Conservation (phyloP, 306 rosid genomes). For the Myrica gale region DNA sequence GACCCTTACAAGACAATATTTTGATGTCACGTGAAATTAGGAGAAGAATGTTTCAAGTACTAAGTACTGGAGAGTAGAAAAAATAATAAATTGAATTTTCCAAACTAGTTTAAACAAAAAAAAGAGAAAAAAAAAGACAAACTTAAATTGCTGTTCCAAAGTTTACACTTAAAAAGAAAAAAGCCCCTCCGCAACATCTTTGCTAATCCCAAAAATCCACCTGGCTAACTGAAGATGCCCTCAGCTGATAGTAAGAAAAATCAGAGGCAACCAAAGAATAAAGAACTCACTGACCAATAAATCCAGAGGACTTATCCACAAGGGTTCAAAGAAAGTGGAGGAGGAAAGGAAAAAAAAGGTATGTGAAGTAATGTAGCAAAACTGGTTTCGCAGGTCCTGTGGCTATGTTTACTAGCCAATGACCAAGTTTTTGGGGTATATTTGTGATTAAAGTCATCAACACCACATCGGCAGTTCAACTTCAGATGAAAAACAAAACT, state of each 20-base stretch:
- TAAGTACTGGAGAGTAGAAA: not conserved
- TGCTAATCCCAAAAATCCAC: slow-evolving; percentile 7
- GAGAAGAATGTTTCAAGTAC: not conserved
- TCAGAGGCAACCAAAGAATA: not conserved
- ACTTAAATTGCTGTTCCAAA: not conserved
- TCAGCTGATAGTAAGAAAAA: not conserved
- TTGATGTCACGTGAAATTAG: not conserved
- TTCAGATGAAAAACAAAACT: slow-evolving; percentile 83
- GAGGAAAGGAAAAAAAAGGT: slow-evolving; percentile 17
- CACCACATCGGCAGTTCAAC: slow-evolving; percentile 67
- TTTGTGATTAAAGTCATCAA: slow-evolving; percentile 57
- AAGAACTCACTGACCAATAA: not conserved
- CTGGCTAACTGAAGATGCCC: slow-evolving; percentile 10
- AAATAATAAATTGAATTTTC: not conserved
- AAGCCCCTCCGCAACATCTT: not conserved
- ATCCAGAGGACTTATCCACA: slow-evolving; percentile 17
- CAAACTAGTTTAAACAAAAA: not conserved
- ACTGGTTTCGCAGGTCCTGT: slow-evolving; percentile 25
- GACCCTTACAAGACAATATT: too few relatives aligned
- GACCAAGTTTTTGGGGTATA: slow-evolving; percentile 39
- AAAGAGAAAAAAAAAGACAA: not conserved
- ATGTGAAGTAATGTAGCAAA: slow-evolving; percentile 32
- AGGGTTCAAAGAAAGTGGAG: not conserved
- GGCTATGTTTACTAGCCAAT: slow-evolving; percentile 50
- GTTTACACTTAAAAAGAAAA: not conserved